phyloP scores from a whole-genome alignment of 495 filamentous ascomycete species.

The Trichoderma reesei region DNA sequence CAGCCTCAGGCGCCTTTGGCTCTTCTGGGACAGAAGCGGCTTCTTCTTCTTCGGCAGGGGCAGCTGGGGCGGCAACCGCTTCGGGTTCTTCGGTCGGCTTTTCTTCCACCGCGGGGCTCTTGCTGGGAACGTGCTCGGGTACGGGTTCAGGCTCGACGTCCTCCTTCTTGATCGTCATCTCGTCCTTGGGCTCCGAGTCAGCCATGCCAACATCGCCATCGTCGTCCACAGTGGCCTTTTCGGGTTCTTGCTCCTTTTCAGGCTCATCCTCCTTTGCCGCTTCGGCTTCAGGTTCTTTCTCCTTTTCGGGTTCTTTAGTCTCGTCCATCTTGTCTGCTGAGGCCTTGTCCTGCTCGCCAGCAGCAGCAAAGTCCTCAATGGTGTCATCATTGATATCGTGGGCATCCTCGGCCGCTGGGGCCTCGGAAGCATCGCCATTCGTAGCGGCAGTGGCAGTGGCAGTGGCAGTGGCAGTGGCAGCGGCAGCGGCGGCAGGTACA shows the following conservation, averaged over 20 bases:
- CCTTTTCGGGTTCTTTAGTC: conserved; percentile 56
- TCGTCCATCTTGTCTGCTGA: conserved; percentile 38
- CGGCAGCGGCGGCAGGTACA: conserved; percentile 40
- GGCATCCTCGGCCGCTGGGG: conserved; percentile 38
- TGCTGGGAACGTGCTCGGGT: conserved; percentile 1
- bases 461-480: conserved; percentile 47
- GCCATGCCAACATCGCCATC: conserved; percentile 32
- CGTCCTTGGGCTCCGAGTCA: conserved; percentile 18
- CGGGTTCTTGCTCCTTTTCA: conserved; percentile 1
- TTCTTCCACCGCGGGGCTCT: not conserved
- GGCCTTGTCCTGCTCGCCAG: conserved; percentile 32
- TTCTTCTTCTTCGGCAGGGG: not conserved
- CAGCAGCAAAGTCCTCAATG: conserved; percentile 25
- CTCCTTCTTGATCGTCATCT: conserved; percentile 23
- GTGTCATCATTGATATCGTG: conserved; percentile 36
- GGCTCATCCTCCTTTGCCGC: conserved; percentile 47
- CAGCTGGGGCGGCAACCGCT: not conserved
- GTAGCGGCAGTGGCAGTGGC: too few relatives aligned
- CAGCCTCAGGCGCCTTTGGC: conserved; percentile 1
- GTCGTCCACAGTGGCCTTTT: conserved; percentile 16
- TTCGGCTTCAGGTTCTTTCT: conserved; percentile 23
- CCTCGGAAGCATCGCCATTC: conserved; percentile 42
- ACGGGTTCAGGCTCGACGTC: conserved; percentile 17
- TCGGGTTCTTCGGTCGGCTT: conserved; percentile 4
- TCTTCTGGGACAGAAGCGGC: not conserved